Conservation (phyloP, 768 basidiomycete genomes). For the Phylloporus sp. region DNA sequence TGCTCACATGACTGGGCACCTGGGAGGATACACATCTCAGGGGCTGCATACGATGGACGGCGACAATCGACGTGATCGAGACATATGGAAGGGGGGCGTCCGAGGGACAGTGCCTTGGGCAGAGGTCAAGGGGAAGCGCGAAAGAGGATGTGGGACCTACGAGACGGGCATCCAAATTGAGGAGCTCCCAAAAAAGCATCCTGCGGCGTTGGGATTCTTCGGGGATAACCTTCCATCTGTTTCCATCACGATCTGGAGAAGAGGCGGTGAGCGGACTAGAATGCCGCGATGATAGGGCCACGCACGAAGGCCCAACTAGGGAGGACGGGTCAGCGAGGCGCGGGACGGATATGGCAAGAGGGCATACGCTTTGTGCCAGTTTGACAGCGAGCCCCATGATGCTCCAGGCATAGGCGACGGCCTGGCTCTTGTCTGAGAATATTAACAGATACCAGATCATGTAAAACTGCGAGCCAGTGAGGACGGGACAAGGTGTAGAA, state of each 20-base stretch:
- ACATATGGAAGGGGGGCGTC: slow-evolving; percentile 65
- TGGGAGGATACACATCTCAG: slow-evolving; percentile 28
- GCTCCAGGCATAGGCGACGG: slow-evolving; percentile 70
- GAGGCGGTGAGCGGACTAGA: slow-evolving; percentile 21
- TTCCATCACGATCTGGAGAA: slow-evolving; percentile 58
- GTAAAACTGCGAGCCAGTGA: slow-evolving; percentile 47
- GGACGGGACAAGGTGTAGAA: slow-evolving; percentile 28
- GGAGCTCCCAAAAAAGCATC: slow-evolving; percentile 69
- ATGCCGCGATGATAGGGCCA: slow-evolving; percentile 13
- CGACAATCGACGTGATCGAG: slow-evolving; percentile 61
- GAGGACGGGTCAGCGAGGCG: slow-evolving; percentile 3
- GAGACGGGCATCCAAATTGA: slow-evolving; percentile 62
- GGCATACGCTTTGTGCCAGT: slow-evolving; percentile 63
- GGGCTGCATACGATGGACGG: slow-evolving; percentile 32
- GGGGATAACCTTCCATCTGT: slow-evolving; percentile 59
- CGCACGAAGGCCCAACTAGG: slow-evolving; percentile 65
- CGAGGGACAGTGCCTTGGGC: slow-evolving; percentile 58
- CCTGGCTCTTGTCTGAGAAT: slow-evolving; percentile 70
- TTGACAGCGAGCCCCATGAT: slow-evolving; percentile 72
- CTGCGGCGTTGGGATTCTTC: slow-evolving; percentile 68
- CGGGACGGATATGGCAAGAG: not conserved
- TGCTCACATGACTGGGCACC: slow-evolving; percentile 28
- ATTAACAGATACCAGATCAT: slow-evolving; percentile 74
- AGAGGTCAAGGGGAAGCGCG: slow-evolving; percentile 6
- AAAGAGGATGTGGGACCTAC: slow-evolving; percentile 39